Evolutionary conservation across 495 filamentous ascomycete genomes (phyloP), one percentile per base, ranked within the genome.

Genomic region (Neurospora sp.): DNA sequence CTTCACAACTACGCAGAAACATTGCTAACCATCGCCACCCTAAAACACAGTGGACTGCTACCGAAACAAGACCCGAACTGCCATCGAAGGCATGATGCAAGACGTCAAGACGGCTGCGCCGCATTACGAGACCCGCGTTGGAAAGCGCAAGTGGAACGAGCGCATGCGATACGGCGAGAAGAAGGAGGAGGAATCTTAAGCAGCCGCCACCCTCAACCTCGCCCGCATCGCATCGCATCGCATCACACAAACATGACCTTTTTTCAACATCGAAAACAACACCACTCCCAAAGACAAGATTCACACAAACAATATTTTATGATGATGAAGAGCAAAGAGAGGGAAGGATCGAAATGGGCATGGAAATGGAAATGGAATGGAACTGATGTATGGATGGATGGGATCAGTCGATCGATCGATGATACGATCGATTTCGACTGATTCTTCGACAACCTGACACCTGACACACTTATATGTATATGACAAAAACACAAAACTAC

Each of bases 101-200:
- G 92, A 95, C 69, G 86, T 92, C 38, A 82, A 84, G 36, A 86
- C 87, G 31, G 88, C 92, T 38, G 91, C 93, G 31, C 90, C 92
- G 39, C 93, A 97, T 82, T 94, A 95, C 78, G 94, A 98, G 81
- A 97, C 94, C 2, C 87, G 95, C 43, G 88, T 90, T 42, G 95
- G 95, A 15, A 99, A 98, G 83, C 89, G 92, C 76, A 88, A 86
- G 78, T 97, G 93, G 89, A 85, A 89, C 70, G 93, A 94, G 79
- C 86, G 92, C n/a, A 80, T 82, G 77, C 79, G 82, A 31, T 74
- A 71, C 39, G 76, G 74, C 66, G 83, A 82, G 36, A 83, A 83
- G 76, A 79, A 78, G 54, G 80, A 82, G 6, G 83, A 84, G 43
- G 83, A 83, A 13, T 71, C 62, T 28, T 74, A 42, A 69, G 69